Conservation (phyloP, 805 yeast species). For the Spathaspora sp. region DNA sequence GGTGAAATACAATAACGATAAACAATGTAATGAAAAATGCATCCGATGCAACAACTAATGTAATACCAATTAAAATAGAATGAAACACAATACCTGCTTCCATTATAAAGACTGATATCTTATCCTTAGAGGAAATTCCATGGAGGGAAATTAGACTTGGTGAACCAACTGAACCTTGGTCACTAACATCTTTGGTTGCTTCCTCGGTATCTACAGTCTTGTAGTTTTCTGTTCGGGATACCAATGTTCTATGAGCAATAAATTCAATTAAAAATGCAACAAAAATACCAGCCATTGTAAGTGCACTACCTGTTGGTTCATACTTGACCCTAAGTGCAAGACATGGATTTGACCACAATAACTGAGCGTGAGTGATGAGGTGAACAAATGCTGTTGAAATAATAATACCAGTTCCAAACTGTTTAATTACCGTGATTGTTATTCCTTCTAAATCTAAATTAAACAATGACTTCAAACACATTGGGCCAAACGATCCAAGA, state of each 20-base stretch:
- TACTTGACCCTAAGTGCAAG: constrained; percentile 13
- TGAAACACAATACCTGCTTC: constrained; percentile 31
- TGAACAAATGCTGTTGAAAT: constrained; percentile 32
- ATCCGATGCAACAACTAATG: constrained; percentile 27
- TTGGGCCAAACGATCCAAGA: constrained; percentile 30
- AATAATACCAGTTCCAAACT: constrained; percentile 30
- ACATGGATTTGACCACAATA: constrained; percentile 25
- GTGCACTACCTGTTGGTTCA: constrained; percentile 23
- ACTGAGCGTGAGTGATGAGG: constrained; percentile 23
- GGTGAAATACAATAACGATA: constrained; percentile 30
- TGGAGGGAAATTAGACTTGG: constrained; percentile 1
- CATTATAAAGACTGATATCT: constrained; percentile 12
- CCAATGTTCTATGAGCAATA: constrained; percentile 11
- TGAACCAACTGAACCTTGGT: not conserved
- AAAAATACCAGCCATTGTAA: constrained; percentile 26
- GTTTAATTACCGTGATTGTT: constrained; percentile 12
- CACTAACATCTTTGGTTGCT: not conserved
- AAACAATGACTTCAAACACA: constrained; percentile 18
- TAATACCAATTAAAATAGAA: constrained; percentile 26
- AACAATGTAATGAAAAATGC: constrained; percentile 24
- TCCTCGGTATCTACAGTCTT: not conserved
- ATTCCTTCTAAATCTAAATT: constrained; percentile 12
- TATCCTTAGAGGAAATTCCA: constrained; percentile 8
- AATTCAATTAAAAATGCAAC: constrained; percentile 22
- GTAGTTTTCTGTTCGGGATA: not conserved